Evolutionary conservation across 352 stramenopile genomes (phyloP).

Genomic region (Pythium utonaiense): DNA sequence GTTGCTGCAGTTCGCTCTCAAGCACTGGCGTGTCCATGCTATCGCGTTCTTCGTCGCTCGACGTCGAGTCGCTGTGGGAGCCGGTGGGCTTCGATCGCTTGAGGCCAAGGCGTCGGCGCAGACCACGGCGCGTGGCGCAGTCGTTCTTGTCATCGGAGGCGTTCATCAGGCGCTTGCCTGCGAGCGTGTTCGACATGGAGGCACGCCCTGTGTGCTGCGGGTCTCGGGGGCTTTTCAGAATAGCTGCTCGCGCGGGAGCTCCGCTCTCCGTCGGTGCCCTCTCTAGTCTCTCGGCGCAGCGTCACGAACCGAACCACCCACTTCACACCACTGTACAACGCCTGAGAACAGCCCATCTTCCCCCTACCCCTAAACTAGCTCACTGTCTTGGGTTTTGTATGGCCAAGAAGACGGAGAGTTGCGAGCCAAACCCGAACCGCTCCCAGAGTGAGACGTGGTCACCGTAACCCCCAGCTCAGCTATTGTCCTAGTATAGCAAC

Average conservation of each 20-base stretch:
- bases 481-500: too few species aligned
- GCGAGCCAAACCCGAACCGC: background rate
- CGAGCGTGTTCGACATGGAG: background rate
- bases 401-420: too few species aligned
- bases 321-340: background rate
- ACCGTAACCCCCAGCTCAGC: too few species aligned
- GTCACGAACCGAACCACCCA: background rate
- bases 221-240: background rate
- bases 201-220: background rate
- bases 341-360: conserved; percentile 12
- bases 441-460: too few species aligned
- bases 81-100: background rate
- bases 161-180: conserved; percentile 1
- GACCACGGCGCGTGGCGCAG: background rate
- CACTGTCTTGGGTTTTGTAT: too few species aligned
- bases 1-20: background rate
- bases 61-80: background rate
- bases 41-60: conserved; percentile 3
- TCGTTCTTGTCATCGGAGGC: background rate
- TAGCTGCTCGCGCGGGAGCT: background rate
- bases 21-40: conserved; percentile 2
- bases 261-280: too few species aligned
- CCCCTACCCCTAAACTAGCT: background rate
- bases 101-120: conserved; percentile 17
- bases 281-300: too few species aligned